Base-by-base conservation (phyloP, 495 filamentous ascomycete genomes). In the Tuber magnatum region DNA sequence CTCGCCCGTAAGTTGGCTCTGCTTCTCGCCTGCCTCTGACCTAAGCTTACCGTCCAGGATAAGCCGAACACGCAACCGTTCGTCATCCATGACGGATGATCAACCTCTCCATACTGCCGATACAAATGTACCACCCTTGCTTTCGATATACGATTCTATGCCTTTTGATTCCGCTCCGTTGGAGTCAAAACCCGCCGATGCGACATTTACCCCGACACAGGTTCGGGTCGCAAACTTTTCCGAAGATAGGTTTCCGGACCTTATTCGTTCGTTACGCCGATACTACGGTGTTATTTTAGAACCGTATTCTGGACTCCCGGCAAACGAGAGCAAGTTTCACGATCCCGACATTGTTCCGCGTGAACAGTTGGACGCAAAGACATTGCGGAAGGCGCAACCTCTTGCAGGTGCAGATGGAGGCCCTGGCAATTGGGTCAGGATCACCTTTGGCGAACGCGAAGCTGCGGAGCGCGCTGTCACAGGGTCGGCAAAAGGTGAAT, bases 231-330 rank as follows among this genome's bases (percentile, higher is more conserved):
- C 80, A 32, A 80, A 80, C 71, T 82, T 82, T 43, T 76, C 80
- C n/a, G 80, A 82, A 22, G 80, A 81, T 39, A 77, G 80, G 28
- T 82, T 82, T 42, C 74, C 80, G 12, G 80, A 82, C 39, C 70
- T 82, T n/a, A 76, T 82, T 28, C 80, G 80, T 61, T 79, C 77
- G 7, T 70, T 82, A 16, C 80, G 80, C 32, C 76, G 80, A 35
- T 82, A 82, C 41, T 82, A 82, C 39, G 80, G 80, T 9, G 74
- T 76, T 22, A 82, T 82, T 18, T 44, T 82, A n/a, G 80, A 82
- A 72, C 77, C 80, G 10, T 82, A 80, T 69, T 82, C 80, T 3
- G 80, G 80, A 7, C 74, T 82, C 22, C 80, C 80, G 8, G 73
- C 72, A 51, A 74, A 68, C 38, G 80, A 82, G 72, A 73, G 75